These are phyloP conservation scores for Dysphania ambrosioides DNA, from an alignment of 148 eudicot species.

Conservation along the genomic window DNA sequence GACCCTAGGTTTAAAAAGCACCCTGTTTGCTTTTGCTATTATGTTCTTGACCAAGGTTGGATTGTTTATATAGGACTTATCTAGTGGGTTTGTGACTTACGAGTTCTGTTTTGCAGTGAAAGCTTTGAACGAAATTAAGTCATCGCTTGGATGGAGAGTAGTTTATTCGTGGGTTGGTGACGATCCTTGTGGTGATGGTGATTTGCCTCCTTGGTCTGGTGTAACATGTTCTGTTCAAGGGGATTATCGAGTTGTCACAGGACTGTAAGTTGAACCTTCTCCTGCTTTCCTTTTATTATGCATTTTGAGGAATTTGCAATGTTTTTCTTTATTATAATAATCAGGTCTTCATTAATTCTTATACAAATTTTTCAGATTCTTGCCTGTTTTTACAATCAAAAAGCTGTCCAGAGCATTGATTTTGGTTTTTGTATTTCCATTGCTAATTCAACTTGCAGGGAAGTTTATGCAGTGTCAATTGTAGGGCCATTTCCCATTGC, in stretches of 20 bases:
- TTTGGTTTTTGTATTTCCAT: slow-evolving; percentile 1
- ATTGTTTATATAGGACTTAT: slow-evolving; percentile 2
- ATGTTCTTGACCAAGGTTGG: neutral
- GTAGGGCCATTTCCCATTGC: slow-evolving; percentile 98
- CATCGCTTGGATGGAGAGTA: slow-evolving; percentile 99
- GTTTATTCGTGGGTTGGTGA: slow-evolving; percentile 99
- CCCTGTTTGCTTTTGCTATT: neutral
- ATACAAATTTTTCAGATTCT: too few relatives aligned
- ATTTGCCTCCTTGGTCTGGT: slow-evolving; percentile 94
- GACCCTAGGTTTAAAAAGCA: neutral
- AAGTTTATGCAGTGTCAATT: slow-evolving; percentile 95
- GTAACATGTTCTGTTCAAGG: slow-evolving; percentile 64
- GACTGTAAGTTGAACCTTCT: slow-evolving; percentile 38
- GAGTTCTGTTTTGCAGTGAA: slow-evolving; percentile 44
- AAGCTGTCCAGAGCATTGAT: neutral
- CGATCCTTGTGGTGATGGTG: slow-evolving; percentile 99
- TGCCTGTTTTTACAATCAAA: neutral
- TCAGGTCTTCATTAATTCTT: neutral
- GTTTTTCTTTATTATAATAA: neutral
- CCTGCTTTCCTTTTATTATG: neutral
- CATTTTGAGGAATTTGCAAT: neutral
- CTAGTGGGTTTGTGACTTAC: neutral
- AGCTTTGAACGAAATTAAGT: slow-evolving; percentile 92
- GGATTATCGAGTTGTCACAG: slow-evolving; percentile 69
- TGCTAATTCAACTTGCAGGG: slow-evolving; percentile 49